Evolutionary conservation across 345 rosid genomes (phyloP), one percentile per base, ranked within the genome.

Genomic region (Eucalyptus tenuipes): DNA sequence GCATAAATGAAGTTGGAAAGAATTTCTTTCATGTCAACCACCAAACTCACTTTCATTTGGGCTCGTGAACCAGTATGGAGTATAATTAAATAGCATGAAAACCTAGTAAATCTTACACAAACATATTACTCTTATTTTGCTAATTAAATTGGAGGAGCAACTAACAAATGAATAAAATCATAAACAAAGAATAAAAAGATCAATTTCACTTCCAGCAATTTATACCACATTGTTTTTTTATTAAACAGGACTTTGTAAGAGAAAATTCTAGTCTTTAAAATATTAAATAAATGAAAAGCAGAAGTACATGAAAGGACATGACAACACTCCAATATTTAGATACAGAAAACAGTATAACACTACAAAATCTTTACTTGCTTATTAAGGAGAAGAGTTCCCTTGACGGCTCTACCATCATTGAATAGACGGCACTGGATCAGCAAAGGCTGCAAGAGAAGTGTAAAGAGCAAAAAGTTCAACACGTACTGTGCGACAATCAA

Each of bases 381-480:
- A 88, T 96, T 94, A 52, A 96, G 88, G 33, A 97, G 95, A 48
- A 96, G 84, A 86, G 97, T 96, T 87, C 99, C 99, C 90, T 97
- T 97, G 85, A 93, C 91, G 66, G 99, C 98, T 85, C 22, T 47
- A 80, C 99, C 99, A 48, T 94, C 89, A 91, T 93, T 47, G 90
- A 94, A 97, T 90, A 96, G 94, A 79, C 99, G 96, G 88, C 91
- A 93, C 91, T 96, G 99, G 88, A 97, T 92, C 89, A 97, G 90
- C 92, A 97, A 90, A 92, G 99, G 99, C 99, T 97, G 90, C 64
- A 88, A 50, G 57, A 85, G 42, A 29, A 88, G 88, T 50, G 40
- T 53, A 82, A 89, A 64, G 71, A 29, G 71, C 52, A 48, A 53
- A 68, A 89, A 75, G 66, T 87, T 66, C 27, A 84, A 64, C 50